A percentile compares a stretch with the other conserved stretches of the same genome.
Conservation (phyloP, 2,329 filamentous ascomycete genomes). For the Colletotrichum graminicola region DNA sequence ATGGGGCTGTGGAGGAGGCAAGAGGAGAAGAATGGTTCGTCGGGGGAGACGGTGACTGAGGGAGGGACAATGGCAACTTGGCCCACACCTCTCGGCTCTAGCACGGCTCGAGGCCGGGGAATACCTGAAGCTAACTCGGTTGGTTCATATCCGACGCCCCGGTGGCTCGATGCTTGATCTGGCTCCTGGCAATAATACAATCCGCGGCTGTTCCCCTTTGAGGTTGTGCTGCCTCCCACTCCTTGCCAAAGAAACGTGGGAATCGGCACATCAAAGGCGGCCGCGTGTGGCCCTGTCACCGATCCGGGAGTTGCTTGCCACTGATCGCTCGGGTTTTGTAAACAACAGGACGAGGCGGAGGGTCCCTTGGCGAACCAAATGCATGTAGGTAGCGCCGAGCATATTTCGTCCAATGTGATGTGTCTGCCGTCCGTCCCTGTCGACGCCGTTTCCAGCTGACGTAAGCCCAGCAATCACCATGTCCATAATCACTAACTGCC, state of each 20-base stretch:
- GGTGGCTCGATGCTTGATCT: slow-evolving; percentile 17
- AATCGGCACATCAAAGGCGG: slow-evolving; percentile 27
- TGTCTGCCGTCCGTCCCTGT: not conserved
- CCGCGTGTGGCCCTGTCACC: slow-evolving; percentile 27
- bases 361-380: slow-evolving; percentile 12
- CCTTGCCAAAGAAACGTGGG: slow-evolving; percentile 15
- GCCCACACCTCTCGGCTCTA: slow-evolving; percentile 22
- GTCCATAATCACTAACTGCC: not conserved
- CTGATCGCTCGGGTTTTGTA: slow-evolving; percentile 20
- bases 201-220: slow-evolving; percentile 1
- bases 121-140: slow-evolving; percentile 18
- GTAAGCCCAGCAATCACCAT: not conserved
- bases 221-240: slow-evolving; percentile 16
- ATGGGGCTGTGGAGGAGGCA: slow-evolving; percentile 40
- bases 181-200: slow-evolving; percentile 2
- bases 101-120: slow-evolving; percentile 1
- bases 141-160: slow-evolving; percentile 17
- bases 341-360: not conserved
- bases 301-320: slow-evolving; percentile 29
- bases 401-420: slow-evolving; percentile 27
- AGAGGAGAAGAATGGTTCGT: slow-evolving; percentile 39
- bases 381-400: slow-evolving; percentile 17
- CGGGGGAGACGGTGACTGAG: slow-evolving; percentile 36
- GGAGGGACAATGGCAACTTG: slow-evolving; percentile 18
- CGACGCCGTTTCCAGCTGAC: slow-evolving; percentile 3